These are phyloP conservation scores for Hordeum pubiflorum DNA, from an alignment of 202 grass and related monocot genomes.

Conservation along the genomic window DNA sequence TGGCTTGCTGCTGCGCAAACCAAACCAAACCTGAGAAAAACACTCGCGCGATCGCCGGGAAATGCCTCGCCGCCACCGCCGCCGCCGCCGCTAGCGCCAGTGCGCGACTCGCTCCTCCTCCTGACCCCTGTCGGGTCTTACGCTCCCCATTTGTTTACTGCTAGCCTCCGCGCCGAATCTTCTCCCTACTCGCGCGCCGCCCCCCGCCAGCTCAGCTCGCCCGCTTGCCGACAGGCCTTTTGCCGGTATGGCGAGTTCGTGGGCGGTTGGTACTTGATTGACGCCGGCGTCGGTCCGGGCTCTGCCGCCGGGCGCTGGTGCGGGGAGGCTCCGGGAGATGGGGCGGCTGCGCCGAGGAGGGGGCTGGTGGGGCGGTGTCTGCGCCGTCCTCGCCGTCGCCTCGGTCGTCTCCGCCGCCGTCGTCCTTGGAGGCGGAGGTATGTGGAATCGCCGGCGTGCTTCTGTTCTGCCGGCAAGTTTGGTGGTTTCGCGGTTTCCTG, in stretches of 20 bases:
- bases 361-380: not conserved
- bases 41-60: not conserved
- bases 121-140: not conserved
- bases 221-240: not conserved
- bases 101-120: not conserved
- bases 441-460: not conserved
- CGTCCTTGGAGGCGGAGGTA: conserved; percentile 34
- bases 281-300: not conserved
- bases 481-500: not conserved
- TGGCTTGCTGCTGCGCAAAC: not conserved
- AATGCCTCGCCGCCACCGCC: not conserved
- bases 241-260: not conserved
- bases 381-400: conserved; percentile 16
- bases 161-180: conserved; percentile 28
- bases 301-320: not conserved
- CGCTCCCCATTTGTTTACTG: conserved; percentile 12
- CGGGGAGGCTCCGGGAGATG: conserved; percentile 7
- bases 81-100: not conserved
- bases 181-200: conserved; percentile 14
- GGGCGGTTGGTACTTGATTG: not conserved
- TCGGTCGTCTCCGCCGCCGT: conserved; percentile 20
- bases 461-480: not conserved
- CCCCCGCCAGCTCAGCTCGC: not conserved
- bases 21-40: not conserved
- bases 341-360: not conserved